Evolutionary conservation across 169 alveolate genomes (phyloP), one percentile per base, ranked within the genome.

Genomic region (Plasmodium fragile): DNA sequence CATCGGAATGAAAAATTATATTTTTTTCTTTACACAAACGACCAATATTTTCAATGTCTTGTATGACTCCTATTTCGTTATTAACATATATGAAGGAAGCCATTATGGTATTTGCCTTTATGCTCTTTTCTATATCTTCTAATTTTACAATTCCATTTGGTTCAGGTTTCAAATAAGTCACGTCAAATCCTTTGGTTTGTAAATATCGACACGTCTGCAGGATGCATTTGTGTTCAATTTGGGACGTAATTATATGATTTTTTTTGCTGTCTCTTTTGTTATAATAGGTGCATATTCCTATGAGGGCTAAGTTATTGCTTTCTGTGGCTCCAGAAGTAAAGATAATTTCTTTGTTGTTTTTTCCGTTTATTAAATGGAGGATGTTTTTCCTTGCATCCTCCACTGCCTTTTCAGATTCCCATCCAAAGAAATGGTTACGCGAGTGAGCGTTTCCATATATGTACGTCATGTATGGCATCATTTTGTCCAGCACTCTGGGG

Each of bases 301-400:
- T 98, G 18, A 98, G 83, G 36, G 99, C 99, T 94, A 98, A 87
- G 95, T 99, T 99, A 95, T 99, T 99, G 65, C 99, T 96, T 97
- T 99, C 99, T 8, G 99, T 99, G 6, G 99, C 99, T 1, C 99
- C 99, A 0, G 99, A 98, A n/a, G 99, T 99, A 96, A 99, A 99
- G 53, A 98, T 96, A 71, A 99, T 97, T 96, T 98, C 99, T 95
- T 97, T 96, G 43, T 98, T 95, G 41, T 96, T 97, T 65, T 99
- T 98, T 11, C 98, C 97, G 55, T 81, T 81, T 59, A 99, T 97
- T 36, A 98, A 92, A 32, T 82, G 92, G 22, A 99, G 99, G 30
- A 99, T 96, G 91, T 97, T 87, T 65, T 93, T 70, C 81, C 99
- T 96, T 8, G 99, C 99, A 18, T 97, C 92, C 83, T 99, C 99